Conservation (phyloP, 371 early-diverging fungal genomes). For the Rhizopus microsporus region DNA sequence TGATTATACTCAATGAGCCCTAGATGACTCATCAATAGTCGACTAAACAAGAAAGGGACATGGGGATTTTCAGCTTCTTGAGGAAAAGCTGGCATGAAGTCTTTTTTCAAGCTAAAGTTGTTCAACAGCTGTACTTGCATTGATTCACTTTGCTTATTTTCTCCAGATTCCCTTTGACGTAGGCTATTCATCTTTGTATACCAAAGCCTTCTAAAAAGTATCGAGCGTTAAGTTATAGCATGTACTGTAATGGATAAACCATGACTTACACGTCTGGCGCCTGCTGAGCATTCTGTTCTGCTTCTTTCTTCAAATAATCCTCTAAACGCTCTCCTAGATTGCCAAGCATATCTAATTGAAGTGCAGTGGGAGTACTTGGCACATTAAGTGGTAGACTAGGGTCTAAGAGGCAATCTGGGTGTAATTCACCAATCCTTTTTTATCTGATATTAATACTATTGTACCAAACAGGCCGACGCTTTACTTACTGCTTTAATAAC, state of each 20-base stretch:
- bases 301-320: slow-evolving; percentile 61
- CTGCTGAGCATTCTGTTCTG: slow-evolving; percentile 36
- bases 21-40: slow-evolving; percentile 72
- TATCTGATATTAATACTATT: background rate
- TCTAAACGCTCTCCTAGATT: slow-evolving; percentile 44
- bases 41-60: slow-evolving; percentile 65
- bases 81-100: slow-evolving; percentile 56
- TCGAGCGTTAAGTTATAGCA: slow-evolving; percentile 19
- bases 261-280: slow-evolving; percentile 37
- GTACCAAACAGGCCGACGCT: background rate
- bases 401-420: slow-evolving; percentile 67
- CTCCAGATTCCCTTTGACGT: slow-evolving; percentile 28
- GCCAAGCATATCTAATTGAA: slow-evolving; percentile 41
- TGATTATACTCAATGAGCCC: slow-evolving; percentile 75
- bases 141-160: slow-evolving; percentile 23
- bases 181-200: slow-evolving; percentile 52
- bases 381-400: slow-evolving; percentile 51
- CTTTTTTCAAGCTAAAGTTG: slow-evolving; percentile 57
- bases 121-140: slow-evolving; percentile 37
- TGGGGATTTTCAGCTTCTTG: slow-evolving; percentile 56
- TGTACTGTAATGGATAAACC: too few species aligned
- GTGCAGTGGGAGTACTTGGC: slow-evolving; percentile 34
- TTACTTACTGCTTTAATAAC: slow-evolving; percentile 21
- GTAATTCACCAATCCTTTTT: slow-evolving; percentile 54
- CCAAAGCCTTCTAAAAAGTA: slow-evolving; percentile 39